phyloP scores from a whole-genome alignment of 2,329 filamentous ascomycete species.

The Alternaria rosae region DNA sequence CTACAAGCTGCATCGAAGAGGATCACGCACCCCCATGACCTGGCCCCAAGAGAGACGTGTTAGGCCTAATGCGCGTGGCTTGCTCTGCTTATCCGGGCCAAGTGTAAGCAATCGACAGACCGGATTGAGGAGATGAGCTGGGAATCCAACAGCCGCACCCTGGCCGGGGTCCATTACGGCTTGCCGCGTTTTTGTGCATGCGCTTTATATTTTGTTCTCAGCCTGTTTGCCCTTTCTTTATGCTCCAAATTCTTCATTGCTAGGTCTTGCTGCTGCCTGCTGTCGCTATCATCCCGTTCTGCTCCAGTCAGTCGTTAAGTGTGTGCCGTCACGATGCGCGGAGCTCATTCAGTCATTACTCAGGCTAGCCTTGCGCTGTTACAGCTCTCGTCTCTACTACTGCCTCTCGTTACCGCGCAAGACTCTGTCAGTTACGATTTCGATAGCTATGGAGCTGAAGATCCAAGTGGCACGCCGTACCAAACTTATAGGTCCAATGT shows the following conservation, averaged over 20 bases:
- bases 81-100: not conserved
- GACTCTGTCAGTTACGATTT: constrained; percentile 24
- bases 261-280: not conserved
- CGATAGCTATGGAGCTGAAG: constrained; percentile 18
- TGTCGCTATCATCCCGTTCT: not conserved
- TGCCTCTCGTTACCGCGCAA: constrained; percentile 12
- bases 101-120: not conserved
- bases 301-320: not conserved
- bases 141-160: not conserved
- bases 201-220: not conserved
- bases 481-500: constrained; percentile 27
- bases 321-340: not conserved
- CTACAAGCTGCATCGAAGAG: not conserved
- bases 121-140: not conserved
- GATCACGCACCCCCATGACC: not conserved
- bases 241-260: not conserved
- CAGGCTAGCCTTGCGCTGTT: not conserved
- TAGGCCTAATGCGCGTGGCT: not conserved
- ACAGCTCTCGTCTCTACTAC: constrained; percentile 2
- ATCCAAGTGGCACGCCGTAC: constrained; percentile 20
- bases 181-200: not conserved
- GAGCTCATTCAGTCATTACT: not conserved
- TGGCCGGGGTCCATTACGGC: not conserved
- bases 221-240: not conserved
- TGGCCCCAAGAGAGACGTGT: not conserved